Evolutionary conservation across 2,329 filamentous ascomycete genomes (phyloP).

Genomic region (Clathrospora elynae): DNA sequence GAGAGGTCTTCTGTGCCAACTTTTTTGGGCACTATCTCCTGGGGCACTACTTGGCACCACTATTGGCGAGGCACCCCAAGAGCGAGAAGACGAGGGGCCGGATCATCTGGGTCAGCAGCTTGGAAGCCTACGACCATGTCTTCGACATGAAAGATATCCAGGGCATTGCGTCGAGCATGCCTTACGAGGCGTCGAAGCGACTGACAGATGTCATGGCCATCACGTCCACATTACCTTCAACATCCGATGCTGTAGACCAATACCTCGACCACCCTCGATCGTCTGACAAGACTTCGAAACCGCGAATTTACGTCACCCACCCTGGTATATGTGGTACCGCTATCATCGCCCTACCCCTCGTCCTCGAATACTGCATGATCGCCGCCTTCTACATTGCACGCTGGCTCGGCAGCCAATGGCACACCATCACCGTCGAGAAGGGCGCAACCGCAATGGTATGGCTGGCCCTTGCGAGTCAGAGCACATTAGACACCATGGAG

Average conservation of each 20-base stretch:
- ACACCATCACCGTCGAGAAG: slow-evolving; percentile 74
- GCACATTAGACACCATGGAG: slow-evolving; percentile 63
- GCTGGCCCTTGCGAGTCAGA: slow-evolving; percentile 72
- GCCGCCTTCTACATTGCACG: slow-evolving; percentile 72
- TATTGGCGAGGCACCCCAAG: slow-evolving; percentile 62
- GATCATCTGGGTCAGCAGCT: slow-evolving; percentile 84
- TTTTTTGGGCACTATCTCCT: slow-evolving; percentile 95
- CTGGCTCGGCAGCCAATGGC: slow-evolving; percentile 86
- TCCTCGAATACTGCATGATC: slow-evolving; percentile 73
- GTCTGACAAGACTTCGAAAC: slow-evolving; percentile 42
- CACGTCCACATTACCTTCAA: slow-evolving; percentile 70
- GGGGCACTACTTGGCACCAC: slow-evolving; percentile 75
- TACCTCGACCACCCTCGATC: slow-evolving; percentile 29
- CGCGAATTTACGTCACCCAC: slow-evolving; percentile 78
- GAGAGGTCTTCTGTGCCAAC: slow-evolving; percentile 87
- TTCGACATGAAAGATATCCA: slow-evolving; percentile 77
- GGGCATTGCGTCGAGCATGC: slow-evolving; percentile 62
- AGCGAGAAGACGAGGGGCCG: slow-evolving; percentile 58
- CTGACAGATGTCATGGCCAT: slow-evolving; percentile 84
- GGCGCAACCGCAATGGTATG: slow-evolving; percentile 79
- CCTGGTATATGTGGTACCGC: slow-evolving; percentile 85
- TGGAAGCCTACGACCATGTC: slow-evolving; percentile 67
- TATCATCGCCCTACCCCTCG: slow-evolving; percentile 73
- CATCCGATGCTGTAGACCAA: slow-evolving; percentile 53
- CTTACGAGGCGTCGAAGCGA: slow-evolving; percentile 88